Evolutionary conservation across 2,329 filamentous ascomycete species (phyloP).

Genomic region (Geoglossum cookeanum): DNA sequence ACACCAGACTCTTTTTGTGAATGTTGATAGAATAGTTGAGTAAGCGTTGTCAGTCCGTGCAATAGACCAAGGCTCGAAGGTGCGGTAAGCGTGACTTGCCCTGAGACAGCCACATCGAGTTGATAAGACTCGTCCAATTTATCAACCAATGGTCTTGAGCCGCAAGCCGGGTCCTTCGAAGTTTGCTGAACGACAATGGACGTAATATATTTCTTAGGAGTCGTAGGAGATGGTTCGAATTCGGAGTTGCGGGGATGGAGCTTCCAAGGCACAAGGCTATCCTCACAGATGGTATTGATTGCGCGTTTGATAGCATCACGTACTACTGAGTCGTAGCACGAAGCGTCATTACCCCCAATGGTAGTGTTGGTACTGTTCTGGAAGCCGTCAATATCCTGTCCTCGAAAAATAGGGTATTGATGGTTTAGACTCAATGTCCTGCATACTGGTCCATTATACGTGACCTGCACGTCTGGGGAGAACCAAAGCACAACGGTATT

Average conservation of each 20-base stretch:
- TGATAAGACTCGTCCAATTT: conserved; percentile 60
- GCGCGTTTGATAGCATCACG: conserved; percentile 32
- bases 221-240: conserved; percentile 39
- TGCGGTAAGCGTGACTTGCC: conserved; percentile 43
- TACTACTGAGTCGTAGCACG: conserved; percentile 17
- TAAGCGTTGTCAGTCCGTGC: conserved; percentile 56
- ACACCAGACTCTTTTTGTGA: conserved; percentile 31
- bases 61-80: conserved; percentile 49
- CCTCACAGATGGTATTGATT: conserved; percentile 42
- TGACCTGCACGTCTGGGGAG: conserved; percentile 7
- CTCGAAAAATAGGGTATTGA: not conserved
- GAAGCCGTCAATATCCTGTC: not conserved
- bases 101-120: conserved; percentile 37
- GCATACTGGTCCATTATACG: not conserved
- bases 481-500: conserved; percentile 8
- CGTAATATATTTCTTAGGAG: conserved; percentile 31
- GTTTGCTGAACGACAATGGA: conserved; percentile 45
- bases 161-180: conserved; percentile 25
- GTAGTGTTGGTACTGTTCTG: not conserved
- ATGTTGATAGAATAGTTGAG: conserved; percentile 62
- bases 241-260: conserved; percentile 43
- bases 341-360: not conserved
- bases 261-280: conserved; percentile 62
- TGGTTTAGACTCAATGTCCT: not conserved
- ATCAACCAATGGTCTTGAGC: conserved; percentile 30